A percentile compares a stretch with the other conserved stretches of the same genome.
Evolutionary conservation across 805 yeast genomes (phyloP).

Genomic region (Metschnikowia borealis): DNA sequence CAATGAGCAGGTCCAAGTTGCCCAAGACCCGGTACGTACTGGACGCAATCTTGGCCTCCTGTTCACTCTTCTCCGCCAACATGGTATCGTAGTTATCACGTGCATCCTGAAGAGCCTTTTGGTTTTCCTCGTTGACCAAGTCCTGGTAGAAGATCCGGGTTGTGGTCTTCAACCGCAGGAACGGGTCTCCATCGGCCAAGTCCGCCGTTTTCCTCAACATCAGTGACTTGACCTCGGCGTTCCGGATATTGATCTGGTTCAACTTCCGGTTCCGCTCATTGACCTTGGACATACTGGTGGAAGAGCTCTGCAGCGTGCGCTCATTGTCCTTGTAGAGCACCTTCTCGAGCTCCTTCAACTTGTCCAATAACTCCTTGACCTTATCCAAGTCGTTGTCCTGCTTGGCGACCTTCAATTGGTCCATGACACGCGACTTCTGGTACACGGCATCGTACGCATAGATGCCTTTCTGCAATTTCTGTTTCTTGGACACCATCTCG

Average conservation of each 20-base stretch:
- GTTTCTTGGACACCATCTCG: slow-evolving; percentile 71
- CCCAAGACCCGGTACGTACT: slow-evolving; percentile 59
- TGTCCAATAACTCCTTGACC: slow-evolving; percentile 27
- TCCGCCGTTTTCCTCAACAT: slow-evolving; percentile 46
- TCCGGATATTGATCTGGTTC: slow-evolving; percentile 71
- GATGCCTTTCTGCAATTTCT: slow-evolving; percentile 44
- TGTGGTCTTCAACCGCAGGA: slow-evolving; percentile 82
- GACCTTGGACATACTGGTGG: slow-evolving; percentile 57
- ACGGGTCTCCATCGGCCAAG: slow-evolving; percentile 67
- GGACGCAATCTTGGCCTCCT: slow-evolving; percentile 42
- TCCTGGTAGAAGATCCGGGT: slow-evolving; percentile 76
- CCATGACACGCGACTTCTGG: slow-evolving; percentile 65
- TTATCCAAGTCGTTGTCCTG: slow-evolving; percentile 46
- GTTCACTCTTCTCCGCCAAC: slow-evolving; percentile 40
- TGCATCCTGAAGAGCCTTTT: slow-evolving; percentile 54
- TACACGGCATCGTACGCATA: slow-evolving; percentile 66
- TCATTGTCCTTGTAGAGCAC: slow-evolving; percentile 37
- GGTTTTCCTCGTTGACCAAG: slow-evolving; percentile 53
- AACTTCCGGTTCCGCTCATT: slow-evolving; percentile 82
- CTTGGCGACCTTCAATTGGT: slow-evolving; percentile 70
- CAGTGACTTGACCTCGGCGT: slow-evolving; percentile 68
- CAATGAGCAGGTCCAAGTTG: slow-evolving; percentile 50
- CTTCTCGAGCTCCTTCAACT: slow-evolving; percentile 42
- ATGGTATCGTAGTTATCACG: slow-evolving; percentile 40
- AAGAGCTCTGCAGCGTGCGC: slow-evolving; percentile 34